Percentiles rank a stretch among this genome's conserved stretches.
Evolutionary conservation across 2,329 filamentous ascomycete genomes (phyloP).

Genomic region (Trichoderma asperellum): DNA sequence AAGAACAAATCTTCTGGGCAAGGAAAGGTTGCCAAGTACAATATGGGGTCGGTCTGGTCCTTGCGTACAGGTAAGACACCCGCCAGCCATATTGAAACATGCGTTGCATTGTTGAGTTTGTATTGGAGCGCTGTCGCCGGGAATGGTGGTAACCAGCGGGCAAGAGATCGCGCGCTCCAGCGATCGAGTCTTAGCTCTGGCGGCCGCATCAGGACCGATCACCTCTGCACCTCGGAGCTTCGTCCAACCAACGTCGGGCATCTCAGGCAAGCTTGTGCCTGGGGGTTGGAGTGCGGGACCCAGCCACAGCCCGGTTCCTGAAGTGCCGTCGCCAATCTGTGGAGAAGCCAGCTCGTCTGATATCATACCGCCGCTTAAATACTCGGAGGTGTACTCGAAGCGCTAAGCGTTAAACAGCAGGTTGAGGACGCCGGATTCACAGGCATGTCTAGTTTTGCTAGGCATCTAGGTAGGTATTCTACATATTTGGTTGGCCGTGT

Average conservation of each 20-base stretch:
- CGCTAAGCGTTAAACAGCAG: conserved; percentile 22
- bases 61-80: background rate
- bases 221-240: conserved; percentile 1
- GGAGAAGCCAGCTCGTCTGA: conserved; percentile 17
- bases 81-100: background rate
- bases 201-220: background rate
- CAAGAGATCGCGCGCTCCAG: background rate
- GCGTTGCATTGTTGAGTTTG: conserved; percentile 9
- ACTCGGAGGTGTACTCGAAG: background rate
- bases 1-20: background rate
- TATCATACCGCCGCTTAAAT: conserved; percentile 9
- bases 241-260: conserved; percentile 10
- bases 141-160: background rate
- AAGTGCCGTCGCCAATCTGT: conserved; percentile 28
- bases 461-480: background rate
- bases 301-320: conserved; percentile 19
- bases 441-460: background rate
- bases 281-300: conserved; percentile 6
- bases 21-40: background rate
- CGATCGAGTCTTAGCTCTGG: conserved; percentile 13
- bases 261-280: background rate
- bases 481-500: background rate
- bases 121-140: background rate
- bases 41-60: background rate
- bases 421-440: conserved; percentile 10